These are phyloP conservation scores for Hypsizygus marmoreus DNA, from an alignment of 768 basidiomycete species.

Conservation along the genomic window DNA sequence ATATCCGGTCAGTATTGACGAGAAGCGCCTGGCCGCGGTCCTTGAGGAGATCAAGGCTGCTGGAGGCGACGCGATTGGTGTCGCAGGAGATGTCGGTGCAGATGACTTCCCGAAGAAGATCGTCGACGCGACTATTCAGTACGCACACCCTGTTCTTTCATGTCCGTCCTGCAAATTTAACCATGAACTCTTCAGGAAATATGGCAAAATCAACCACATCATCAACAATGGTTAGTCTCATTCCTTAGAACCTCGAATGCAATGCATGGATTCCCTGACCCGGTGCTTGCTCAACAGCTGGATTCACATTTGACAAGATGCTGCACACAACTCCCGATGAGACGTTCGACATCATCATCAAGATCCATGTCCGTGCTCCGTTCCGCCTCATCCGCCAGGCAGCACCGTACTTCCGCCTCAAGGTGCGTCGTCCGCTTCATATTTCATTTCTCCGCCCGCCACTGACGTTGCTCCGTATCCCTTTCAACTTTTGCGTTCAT, in stretches of 20 bases:
- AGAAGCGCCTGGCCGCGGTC: constrained; percentile 63
- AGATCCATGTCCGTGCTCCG: constrained; percentile 84
- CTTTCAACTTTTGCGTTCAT: too few relatives aligned
- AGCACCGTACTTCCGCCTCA: constrained; percentile 83
- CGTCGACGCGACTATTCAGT: constrained; percentile 76
- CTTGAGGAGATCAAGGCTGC: constrained; percentile 70
- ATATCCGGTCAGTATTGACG: constrained; percentile 62
- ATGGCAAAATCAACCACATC: constrained; percentile 85
- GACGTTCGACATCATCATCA: constrained; percentile 77
- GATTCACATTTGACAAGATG: constrained; percentile 87
- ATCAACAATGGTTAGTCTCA: constrained; percentile 69
- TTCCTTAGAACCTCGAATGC: neutral
- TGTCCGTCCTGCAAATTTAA: neutral
- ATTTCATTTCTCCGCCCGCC: neutral
- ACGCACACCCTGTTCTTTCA: constrained; percentile 27
- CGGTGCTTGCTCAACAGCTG: constrained; percentile 41
- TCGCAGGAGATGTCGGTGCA: constrained; percentile 80
- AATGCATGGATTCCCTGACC: neutral
- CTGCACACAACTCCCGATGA: constrained; percentile 85
- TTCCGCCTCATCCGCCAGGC: constrained; percentile 85
- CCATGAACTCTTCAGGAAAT: constrained; percentile 48
- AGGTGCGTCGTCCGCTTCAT: constrained; percentile 34
- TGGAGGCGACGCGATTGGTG: constrained; percentile 74
- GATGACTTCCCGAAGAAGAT: constrained; percentile 83
- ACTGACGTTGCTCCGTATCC: too few relatives aligned